Conservation (phyloP, 768 basidiomycete species). For the Tulasnella sp. region DNA sequence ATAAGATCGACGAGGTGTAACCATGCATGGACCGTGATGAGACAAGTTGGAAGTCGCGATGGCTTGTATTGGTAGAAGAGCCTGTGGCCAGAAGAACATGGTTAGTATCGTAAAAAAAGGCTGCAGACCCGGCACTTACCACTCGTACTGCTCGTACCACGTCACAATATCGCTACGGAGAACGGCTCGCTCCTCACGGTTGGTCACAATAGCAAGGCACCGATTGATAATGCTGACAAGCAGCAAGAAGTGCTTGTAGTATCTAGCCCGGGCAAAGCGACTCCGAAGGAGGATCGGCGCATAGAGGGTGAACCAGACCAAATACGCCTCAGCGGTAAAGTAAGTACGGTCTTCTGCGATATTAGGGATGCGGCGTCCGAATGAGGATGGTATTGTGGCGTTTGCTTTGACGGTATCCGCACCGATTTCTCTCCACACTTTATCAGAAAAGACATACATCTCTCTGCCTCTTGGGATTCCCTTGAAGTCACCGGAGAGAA, state of each 20-base stretch:
- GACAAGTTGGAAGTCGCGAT: neutral
- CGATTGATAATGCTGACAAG: slow-evolving; percentile 40
- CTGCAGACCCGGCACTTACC: neutral
- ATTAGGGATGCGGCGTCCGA: slow-evolving; percentile 39
- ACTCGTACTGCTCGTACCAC: slow-evolving; percentile 2
- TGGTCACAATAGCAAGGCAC: slow-evolving; percentile 33
- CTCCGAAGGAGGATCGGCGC: slow-evolving; percentile 40
- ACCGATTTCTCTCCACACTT: slow-evolving; percentile 45
- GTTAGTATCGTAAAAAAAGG: neutral
- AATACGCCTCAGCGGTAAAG: slow-evolving; percentile 42
- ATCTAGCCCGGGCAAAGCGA: slow-evolving; percentile 36
- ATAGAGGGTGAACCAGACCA: slow-evolving; percentile 43
- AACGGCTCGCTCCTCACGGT: slow-evolving; percentile 37
- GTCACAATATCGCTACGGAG: slow-evolving; percentile 28
- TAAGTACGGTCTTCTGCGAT: slow-evolving; percentile 33
- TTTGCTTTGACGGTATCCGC: slow-evolving; percentile 37
- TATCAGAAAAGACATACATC: slow-evolving; percentile 32
- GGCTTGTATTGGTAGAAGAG: slow-evolving; percentile 12
- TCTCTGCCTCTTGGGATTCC: slow-evolving; percentile 36
- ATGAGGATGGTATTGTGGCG: slow-evolving; percentile 39
- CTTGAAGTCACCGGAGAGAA: slow-evolving; percentile 45
- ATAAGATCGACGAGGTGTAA: slow-evolving; percentile 15
- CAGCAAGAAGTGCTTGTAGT: slow-evolving; percentile 44
- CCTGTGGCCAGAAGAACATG: neutral
- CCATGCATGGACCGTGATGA: neutral